Percentiles rank a stretch among this genome's conserved stretches.
These are phyloP conservation scores for Neofusicoccum parvum DNA, from an alignment of 2,329 filamentous ascomycete species.

Conservation along the genomic window DNA sequence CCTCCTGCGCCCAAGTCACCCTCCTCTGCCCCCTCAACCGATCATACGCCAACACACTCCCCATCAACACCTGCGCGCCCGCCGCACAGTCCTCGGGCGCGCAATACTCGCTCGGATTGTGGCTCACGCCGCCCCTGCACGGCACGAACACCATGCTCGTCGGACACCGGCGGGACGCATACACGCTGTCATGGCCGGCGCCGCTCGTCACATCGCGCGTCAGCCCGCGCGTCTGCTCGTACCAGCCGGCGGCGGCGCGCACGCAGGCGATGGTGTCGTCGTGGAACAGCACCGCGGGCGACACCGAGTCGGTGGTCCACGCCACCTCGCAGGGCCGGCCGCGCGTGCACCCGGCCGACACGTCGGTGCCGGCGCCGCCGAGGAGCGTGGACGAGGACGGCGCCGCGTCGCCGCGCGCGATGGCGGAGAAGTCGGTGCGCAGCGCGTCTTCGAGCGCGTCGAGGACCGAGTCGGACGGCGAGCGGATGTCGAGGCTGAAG, in stretches of 20 bases:
- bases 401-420: constrained; percentile 45
- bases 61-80: constrained; percentile 43
- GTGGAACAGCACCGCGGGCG: constrained; percentile 66
- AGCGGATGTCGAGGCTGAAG: constrained; percentile 70
- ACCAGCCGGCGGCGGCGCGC: constrained; percentile 54
- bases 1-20: constrained; percentile 24
- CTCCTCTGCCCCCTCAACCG: constrained; percentile 42
- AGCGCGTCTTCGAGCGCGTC: constrained; percentile 60
- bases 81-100: constrained; percentile 40
- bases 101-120: constrained; percentile 42
- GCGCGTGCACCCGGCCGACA: constrained; percentile 49
- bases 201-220: constrained; percentile 63
- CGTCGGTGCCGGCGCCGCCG: constrained; percentile 51
- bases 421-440: constrained; percentile 59
- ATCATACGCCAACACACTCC: constrained; percentile 48
- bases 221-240: constrained; percentile 60
- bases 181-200: constrained; percentile 63
- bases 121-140: constrained; percentile 41
- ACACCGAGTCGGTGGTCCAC: constrained; percentile 65
- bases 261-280: constrained; percentile 68
- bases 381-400: background rate
- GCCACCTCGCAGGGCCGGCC: constrained; percentile 57
- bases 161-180: constrained; percentile 47
- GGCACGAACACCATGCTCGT: constrained; percentile 46
- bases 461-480: constrained; percentile 59